These are phyloP conservation scores for Tremella mesenterica DNA, from an alignment of 768 basidiomycete genomes.

Conservation along the genomic window DNA sequence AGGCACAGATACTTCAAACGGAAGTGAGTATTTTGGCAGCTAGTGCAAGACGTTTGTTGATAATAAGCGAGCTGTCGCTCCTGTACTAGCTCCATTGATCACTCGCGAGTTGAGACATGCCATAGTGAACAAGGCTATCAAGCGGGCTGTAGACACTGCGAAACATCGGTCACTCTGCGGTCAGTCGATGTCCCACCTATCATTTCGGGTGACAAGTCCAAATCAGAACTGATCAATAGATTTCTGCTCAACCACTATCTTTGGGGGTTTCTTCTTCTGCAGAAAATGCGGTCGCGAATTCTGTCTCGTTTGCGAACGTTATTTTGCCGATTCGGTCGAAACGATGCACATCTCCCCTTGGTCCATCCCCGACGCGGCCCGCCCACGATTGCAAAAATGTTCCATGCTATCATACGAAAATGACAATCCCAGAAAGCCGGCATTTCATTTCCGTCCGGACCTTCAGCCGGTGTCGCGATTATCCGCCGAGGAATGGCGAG, in stretches of 20 bases:
- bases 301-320: constrained; percentile 71
- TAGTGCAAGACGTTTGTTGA: neutral
- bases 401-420: neutral
- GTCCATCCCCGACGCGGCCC: constrained; percentile 22
- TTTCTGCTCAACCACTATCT: constrained; percentile 87
- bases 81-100: constrained; percentile 33
- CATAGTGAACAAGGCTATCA: constrained; percentile 21
- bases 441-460: constrained; percentile 21
- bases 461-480: constrained; percentile 79
- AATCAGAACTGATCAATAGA: constrained; percentile 52
- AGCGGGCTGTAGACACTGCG: constrained; percentile 27
- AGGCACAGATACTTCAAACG: constrained; percentile 18
- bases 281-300: constrained; percentile 81
- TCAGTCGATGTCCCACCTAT: constrained; percentile 5
- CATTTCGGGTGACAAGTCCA: neutral
- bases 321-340: constrained; percentile 50
- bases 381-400: constrained; percentile 21
- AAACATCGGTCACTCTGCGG: constrained; percentile 34
- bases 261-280: constrained; percentile 84
- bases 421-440: neutral
- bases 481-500: constrained; percentile 55
- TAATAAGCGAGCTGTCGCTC: constrained; percentile 30
- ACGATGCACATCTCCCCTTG: constrained; percentile 21
- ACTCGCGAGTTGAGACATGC: constrained; percentile 35
- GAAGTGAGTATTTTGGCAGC: constrained; percentile 22